Evolutionary conservation across 768 basidiomycete species (phyloP).

Genomic region (Rhizopogon sp.): DNA sequence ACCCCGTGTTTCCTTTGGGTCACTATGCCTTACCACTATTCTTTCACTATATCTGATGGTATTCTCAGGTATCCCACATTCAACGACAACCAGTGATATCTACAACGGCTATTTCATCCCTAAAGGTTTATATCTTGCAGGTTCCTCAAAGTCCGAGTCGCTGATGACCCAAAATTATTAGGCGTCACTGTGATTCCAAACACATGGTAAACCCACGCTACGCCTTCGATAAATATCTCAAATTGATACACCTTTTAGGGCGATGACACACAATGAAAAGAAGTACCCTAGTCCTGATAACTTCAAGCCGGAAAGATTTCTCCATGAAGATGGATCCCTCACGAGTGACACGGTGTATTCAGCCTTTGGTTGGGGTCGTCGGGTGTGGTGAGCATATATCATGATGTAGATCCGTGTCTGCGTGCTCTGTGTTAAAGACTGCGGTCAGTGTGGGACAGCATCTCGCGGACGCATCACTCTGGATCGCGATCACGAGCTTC

Average conservation of each 20-base stretch:
- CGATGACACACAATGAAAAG: slow-evolving; percentile 30
- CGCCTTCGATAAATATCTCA: no score
- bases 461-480: slow-evolving; percentile 35
- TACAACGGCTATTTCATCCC: slow-evolving; percentile 34
- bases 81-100: slow-evolving; percentile 32
- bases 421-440: background rate
- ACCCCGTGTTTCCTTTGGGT: slow-evolving; percentile 4
- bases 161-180: no score
- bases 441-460: slow-evolving; percentile 33
- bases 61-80: slow-evolving; percentile 23
- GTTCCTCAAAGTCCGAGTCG: no score
- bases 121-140: slow-evolving; percentile 20
- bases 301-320: no score
- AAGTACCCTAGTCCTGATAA: slow-evolving; percentile 25
- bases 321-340: no score
- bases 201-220: no score
- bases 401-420: no score
- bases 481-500: slow-evolving; percentile 18
- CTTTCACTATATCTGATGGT: background rate
- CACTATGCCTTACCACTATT: slow-evolving; percentile 13
- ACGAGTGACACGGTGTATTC: slow-evolving; percentile 11
- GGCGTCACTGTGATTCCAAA: no score
- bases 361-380: slow-evolving; percentile 37
- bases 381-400: slow-evolving; percentile 12
- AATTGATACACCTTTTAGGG: slow-evolving; percentile 11